A percentile compares a stretch with the other conserved stretches of the same genome.
Evolutionary conservation across 1,284 basidiomycete species (phyloP).

Genomic region (Malassezia arunalokei): DNA sequence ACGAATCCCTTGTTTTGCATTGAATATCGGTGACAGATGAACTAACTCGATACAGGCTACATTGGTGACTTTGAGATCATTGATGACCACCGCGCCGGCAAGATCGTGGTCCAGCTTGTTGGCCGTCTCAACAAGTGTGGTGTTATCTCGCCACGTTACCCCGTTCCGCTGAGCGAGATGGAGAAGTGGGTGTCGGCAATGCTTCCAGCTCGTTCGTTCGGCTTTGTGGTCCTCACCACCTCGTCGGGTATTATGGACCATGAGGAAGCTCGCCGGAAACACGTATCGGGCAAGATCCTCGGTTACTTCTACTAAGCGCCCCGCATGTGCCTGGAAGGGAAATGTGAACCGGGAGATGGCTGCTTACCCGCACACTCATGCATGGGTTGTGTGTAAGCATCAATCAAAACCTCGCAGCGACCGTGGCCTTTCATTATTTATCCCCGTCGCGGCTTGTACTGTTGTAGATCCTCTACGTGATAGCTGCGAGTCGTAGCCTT

Average conservation of each 20-base stretch:
- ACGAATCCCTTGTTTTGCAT: not conserved
- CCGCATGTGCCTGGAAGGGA: not conserved
- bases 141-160: conserved; percentile 97
- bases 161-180: conserved; percentile 83
- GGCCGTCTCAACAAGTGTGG: conserved; percentile 94
- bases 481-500: conserved; percentile 11
- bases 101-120: conserved; percentile 96
- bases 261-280: conserved; percentile 97
- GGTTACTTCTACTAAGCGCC: conserved; percentile 45
- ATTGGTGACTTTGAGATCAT: conserved; percentile 99
- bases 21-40: not conserved
- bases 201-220: conserved; percentile 66
- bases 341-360: not conserved
- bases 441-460: conserved; percentile 13
- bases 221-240: conserved; percentile 91
- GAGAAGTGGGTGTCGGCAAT: conserved; percentile 59
- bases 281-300: conserved; percentile 71
- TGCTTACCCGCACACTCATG: not conserved
- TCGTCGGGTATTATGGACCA: conserved; percentile 98
- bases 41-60: conserved; percentile 60
- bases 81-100: conserved; percentile 96
- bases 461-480: conserved; percentile 8
- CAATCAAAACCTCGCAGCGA: conserved; percentile 14
- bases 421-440: not conserved
- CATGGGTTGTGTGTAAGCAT: not conserved